Evolutionary conservation across 176 grass and related monocot genomes (phyloP).

Genomic region (Phragmites australis): DNA sequence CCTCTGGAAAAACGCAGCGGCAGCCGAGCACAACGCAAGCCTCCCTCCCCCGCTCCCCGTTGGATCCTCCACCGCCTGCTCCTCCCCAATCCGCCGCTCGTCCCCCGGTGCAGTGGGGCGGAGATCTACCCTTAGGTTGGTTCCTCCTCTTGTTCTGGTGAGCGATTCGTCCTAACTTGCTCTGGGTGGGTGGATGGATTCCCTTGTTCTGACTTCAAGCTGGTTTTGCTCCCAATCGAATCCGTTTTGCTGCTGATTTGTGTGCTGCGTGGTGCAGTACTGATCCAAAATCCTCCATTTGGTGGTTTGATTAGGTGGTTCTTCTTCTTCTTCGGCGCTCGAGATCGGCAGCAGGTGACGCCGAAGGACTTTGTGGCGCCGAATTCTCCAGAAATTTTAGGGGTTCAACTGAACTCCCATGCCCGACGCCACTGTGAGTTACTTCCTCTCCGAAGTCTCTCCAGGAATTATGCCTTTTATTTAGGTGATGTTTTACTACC

Average conservation of each 20-base stretch:
- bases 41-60: slow-evolving; percentile 11
- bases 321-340: neutral
- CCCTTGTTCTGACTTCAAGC: neutral
- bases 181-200: slow-evolving; percentile 24
- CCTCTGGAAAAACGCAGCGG: neutral
- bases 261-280: neutral
- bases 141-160: neutral
- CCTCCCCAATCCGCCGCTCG: neutral
- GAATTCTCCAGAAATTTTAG: neutral
- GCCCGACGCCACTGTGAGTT: slow-evolving; percentile 36
- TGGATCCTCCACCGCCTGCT: slow-evolving; percentile 28
- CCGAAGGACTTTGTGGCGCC: neutral
- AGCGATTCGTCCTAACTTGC: neutral
- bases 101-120: neutral
- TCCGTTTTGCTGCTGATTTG: neutral
- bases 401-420: slow-evolving; percentile 17
- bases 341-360: slow-evolving; percentile 28
- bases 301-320: slow-evolving; percentile 15
- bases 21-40: neutral
- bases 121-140: slow-evolving; percentile 1
- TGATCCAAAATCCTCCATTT: neutral
- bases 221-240: neutral
- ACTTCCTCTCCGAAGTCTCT: neutral
- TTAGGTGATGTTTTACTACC: neutral
- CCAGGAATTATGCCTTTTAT: neutral